Conservation (phyloP, 441 rosid species). For the Rhodomyrtus psidioides region DNA sequence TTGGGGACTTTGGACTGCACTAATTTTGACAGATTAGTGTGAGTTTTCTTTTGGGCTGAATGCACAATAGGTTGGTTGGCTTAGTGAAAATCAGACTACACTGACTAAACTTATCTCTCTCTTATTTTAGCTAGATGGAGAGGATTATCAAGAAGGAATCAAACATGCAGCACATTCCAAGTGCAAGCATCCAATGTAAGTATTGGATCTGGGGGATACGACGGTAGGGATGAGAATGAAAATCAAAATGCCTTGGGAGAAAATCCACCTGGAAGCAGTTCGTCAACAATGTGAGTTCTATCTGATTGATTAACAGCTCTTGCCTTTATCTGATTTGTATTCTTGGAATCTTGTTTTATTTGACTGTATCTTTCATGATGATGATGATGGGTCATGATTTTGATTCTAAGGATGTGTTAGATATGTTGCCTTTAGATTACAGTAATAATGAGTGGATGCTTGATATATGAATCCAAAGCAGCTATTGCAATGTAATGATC, state of each 20-base stretch:
- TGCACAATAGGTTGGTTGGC: not conserved
- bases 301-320: not conserved
- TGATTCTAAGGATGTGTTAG: not conserved
- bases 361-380: not conserved
- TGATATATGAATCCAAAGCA: not conserved
- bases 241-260: conserved; percentile 24
- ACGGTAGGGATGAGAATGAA: conserved; percentile 38
- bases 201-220: conserved; percentile 62
- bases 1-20: not conserved
- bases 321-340: not conserved
- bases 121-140: conserved; percentile 62
- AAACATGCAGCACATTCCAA: conserved; percentile 22
- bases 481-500: not conserved
- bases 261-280: conserved; percentile 23
- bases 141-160: conserved; percentile 32
- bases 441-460: not conserved
- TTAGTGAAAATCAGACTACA: not conserved
- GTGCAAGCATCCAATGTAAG: conserved; percentile 57
- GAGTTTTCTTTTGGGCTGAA: not conserved
- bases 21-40: not conserved
- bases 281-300: conserved; percentile 43
- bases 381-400: not conserved
- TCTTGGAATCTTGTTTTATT: not conserved
- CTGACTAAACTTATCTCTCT: conserved; percentile 4
- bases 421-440: not conserved